Evolutionary conservation across 306 rosid species (phyloP).

Genomic region (Gillenia trifoliata): DNA sequence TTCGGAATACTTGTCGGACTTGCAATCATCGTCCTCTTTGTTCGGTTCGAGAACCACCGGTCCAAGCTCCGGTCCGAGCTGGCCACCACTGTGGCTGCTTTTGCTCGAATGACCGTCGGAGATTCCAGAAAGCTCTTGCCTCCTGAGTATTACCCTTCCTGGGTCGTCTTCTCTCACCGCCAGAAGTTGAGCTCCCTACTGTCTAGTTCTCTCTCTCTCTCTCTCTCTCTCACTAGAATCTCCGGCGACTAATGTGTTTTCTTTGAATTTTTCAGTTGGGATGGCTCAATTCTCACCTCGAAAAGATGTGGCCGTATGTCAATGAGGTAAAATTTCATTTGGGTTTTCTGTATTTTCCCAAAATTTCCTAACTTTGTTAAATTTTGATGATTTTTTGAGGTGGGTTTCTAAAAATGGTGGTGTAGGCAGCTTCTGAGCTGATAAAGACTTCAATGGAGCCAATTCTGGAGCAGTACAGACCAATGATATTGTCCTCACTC

Average conservation of each 20-base stretch:
- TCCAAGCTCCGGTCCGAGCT: slow-evolving; percentile 62
- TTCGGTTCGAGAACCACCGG: slow-evolving; percentile 59
- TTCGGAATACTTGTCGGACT: slow-evolving; percentile 60
- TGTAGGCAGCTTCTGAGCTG: slow-evolving; percentile 95
- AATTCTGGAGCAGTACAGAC: slow-evolving; percentile 75
- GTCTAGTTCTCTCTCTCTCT: background rate
- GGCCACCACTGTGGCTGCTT: slow-evolving; percentile 70
- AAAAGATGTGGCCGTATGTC: slow-evolving; percentile 93
- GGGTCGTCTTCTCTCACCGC: slow-evolving; percentile 80
- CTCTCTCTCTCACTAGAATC: background rate
- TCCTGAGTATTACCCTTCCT: slow-evolving; percentile 72
- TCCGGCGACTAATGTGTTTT: slow-evolving; percentile 1
- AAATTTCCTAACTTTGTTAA: background rate
- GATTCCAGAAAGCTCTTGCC: slow-evolving; percentile 91
- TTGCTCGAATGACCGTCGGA: slow-evolving; percentile 73
- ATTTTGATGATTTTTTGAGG: background rate
- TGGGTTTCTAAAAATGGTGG: background rate
- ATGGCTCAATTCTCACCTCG: slow-evolving; percentile 80
- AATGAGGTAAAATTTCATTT: slow-evolving; percentile 49
- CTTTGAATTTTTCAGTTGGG: slow-evolving; percentile 42
- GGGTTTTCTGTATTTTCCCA: background rate
- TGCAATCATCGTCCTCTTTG: slow-evolving; percentile 53
- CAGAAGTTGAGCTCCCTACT: slow-evolving; percentile 60
- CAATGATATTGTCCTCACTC: slow-evolving; percentile 58
- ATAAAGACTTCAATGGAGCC: slow-evolving; percentile 77